Evolutionary conservation across 164 flowering plant genomes (phyloP), one percentile per base, ranked within the genome.

Genomic region (Taxillus chinensis): DNA sequence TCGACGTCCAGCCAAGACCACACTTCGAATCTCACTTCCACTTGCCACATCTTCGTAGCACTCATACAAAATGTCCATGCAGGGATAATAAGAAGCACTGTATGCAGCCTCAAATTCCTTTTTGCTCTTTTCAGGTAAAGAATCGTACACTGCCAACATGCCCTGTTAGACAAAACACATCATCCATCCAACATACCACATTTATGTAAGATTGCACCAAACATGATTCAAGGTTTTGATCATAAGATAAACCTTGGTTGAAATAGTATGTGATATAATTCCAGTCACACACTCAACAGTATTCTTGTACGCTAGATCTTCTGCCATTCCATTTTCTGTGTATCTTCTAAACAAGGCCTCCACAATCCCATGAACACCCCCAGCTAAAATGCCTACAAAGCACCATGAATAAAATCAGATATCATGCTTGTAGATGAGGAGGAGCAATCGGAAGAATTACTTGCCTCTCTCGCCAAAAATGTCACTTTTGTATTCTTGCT

Each of bases 311-410:
- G 98, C 97, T 59, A 77, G 67, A 50, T 90, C 96, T 70, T 92
- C 97, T 63, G 70, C 68, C 98, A 88, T 90, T 67, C 90, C 96
- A 73, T 78, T 83, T 63, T 86, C 98, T 45, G 96, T 90, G 77
- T 81, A 92, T 71, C 93, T 82, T 77, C 96, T 83, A 60, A 92
- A 92, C 75, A 92, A 73, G 64, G 84, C 73, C 77, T 92, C 98
- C 66, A 92, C 98, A 70, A 90, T 66, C 63, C 98, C 98, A 76
- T 92, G 98, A 67, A 92, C 97, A 74, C 95, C 98, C 55, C 98
- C 98, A 60, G 88, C 87, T 59, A 92, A 78, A 78, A 92, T 88
- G 50, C 98, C 98, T 92, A 62, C 3, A 70, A 15, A 38, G 7
- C 61, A 43, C 41, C 62, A 8, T 27, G 39, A 10, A 48, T 37